Conservation (phyloP, 208 protist genomes). For the Leishmania lainsoni region DNA sequence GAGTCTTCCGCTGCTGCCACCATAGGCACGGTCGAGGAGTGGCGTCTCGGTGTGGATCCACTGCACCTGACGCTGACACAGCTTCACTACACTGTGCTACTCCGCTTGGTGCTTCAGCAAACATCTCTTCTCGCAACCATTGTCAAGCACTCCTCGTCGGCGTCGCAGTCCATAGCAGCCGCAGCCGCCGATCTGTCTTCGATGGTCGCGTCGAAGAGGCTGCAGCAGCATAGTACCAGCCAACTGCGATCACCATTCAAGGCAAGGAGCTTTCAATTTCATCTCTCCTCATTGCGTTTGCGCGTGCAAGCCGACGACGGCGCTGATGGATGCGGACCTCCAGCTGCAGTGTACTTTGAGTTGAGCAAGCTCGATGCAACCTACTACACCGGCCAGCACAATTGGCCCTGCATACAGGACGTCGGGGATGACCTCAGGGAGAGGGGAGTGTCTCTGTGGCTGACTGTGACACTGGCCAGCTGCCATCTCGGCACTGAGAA, state of each 20-base stretch:
- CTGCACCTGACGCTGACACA: conserved; percentile 32
- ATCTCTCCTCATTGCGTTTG: conserved; percentile 14
- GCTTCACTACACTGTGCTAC: conserved; percentile 29
- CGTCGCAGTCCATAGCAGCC: conserved; percentile 11
- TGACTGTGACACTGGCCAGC: conserved; percentile 15
- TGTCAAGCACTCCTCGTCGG: conserved; percentile 13
- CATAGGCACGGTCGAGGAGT: conserved; percentile 17
- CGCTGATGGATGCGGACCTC: neutral
- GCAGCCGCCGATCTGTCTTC: neutral
- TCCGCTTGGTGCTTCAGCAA: conserved; percentile 27
- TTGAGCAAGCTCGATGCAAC: conserved; percentile 16
- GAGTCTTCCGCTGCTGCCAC: neutral
- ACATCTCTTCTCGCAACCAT: conserved; percentile 17
- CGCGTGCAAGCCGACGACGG: conserved; percentile 20
- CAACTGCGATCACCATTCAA: neutral
- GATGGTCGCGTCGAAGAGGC: neutral
- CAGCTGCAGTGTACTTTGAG: conserved; percentile 22
- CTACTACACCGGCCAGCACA: conserved; percentile 7
- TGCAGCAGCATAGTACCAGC: no score
- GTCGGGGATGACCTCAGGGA: neutral
- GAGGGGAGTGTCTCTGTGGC: neutral
- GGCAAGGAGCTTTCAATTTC: conserved; percentile 9
- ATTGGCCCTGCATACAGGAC: neutral
- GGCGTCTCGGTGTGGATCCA: conserved; percentile 22
- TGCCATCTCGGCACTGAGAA: conserved; percentile 26